A percentile compares a stretch with the other conserved stretches of the same genome.
Conservation (phyloP, 306 rosid species). For the Dicorynia guianensis region DNA sequence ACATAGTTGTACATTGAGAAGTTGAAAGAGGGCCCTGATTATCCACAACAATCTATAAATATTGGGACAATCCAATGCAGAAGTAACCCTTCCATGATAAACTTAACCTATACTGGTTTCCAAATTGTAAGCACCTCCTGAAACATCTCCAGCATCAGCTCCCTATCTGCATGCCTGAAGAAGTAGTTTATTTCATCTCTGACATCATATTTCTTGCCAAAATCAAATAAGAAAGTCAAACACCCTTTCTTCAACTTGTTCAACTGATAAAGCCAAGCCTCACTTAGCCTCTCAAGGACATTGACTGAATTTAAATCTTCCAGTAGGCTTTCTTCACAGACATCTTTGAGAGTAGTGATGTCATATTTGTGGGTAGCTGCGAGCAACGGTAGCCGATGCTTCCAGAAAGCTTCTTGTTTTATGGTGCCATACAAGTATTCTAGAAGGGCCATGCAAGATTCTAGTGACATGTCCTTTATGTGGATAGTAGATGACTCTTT, state of each 20-base stretch:
- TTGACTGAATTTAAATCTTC: slow-evolving; percentile 78
- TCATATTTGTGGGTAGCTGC: slow-evolving; percentile 83
- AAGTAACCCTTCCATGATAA: slow-evolving; percentile 8
- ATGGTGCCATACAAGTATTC: slow-evolving; percentile 82
- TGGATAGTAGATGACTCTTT: slow-evolving; percentile 78
- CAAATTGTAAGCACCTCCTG: slow-evolving; percentile 79
- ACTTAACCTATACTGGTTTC: slow-evolving; percentile 54
- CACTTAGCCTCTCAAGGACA: slow-evolving; percentile 84
- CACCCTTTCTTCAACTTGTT: slow-evolving; percentile 87
- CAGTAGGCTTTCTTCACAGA: slow-evolving; percentile 87
- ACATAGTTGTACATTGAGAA: neutral
- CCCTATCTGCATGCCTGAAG: slow-evolving; percentile 78
- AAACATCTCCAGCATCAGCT: slow-evolving; percentile 82
- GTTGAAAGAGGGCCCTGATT: slow-evolving; percentile 10
- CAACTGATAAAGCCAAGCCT: slow-evolving; percentile 79
- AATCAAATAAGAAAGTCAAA: slow-evolving; percentile 72
- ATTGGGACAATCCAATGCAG: slow-evolving; percentile 22
- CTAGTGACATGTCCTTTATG: slow-evolving; percentile 79
- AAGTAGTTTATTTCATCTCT: slow-evolving; percentile 62
- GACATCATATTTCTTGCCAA: slow-evolving; percentile 83
- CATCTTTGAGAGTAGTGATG: slow-evolving; percentile 67
- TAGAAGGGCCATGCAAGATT: slow-evolving; percentile 70
- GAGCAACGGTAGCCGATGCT: slow-evolving; percentile 78
- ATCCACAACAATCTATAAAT: slow-evolving; percentile 37
- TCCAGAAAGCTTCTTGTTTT: slow-evolving; percentile 77